Conservation (phyloP, 305 asterid species). For the Coffea humblotiana region DNA sequence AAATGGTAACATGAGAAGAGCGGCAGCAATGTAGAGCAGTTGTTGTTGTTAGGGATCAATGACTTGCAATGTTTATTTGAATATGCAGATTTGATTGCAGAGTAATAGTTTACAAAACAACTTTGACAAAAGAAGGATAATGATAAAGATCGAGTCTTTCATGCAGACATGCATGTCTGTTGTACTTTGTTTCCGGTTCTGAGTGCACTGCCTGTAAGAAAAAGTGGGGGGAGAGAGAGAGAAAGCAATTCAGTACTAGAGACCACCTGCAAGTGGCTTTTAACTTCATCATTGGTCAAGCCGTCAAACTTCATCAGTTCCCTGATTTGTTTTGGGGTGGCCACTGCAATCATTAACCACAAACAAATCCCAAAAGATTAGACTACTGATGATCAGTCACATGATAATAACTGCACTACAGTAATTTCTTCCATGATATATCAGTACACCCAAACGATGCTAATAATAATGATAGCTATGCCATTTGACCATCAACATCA, state of each 20-base stretch:
- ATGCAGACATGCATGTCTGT: constrained; percentile 22
- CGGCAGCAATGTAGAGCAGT: constrained; percentile 2
- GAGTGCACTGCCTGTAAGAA: constrained; percentile 2
- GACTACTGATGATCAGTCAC: constrained; percentile 8
- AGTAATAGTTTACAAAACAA: constrained; percentile 10
- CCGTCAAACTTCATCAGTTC: constrained; percentile 97
- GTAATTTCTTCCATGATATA: not conserved
- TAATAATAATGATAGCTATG: not conserved
- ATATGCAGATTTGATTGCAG: constrained; percentile 6
- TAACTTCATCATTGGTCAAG: constrained; percentile 97
- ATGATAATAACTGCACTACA: not conserved
- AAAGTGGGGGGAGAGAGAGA: constrained; percentile 15
- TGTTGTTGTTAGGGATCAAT: not conserved
- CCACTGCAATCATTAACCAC: constrained; percentile 52
- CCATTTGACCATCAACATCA: constrained; percentile 18
- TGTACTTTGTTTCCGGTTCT: not conserved
- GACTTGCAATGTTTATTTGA: constrained; percentile 7
- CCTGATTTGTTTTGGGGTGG: constrained; percentile 91
- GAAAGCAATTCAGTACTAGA: not conserved
- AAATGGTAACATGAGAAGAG: constrained; percentile 11
- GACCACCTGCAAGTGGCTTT: constrained; percentile 87
- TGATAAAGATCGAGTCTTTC: constrained; percentile 9
- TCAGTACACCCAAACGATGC: not conserved
- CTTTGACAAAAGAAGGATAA: not conserved
- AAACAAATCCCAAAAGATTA: constrained; percentile 16